Percentiles rank a stretch among this genome's conserved stretches.
phyloP scores from a whole-genome alignment of 2,329 filamentous ascomycete genomes.

The Paecilomyces variotii region DNA sequence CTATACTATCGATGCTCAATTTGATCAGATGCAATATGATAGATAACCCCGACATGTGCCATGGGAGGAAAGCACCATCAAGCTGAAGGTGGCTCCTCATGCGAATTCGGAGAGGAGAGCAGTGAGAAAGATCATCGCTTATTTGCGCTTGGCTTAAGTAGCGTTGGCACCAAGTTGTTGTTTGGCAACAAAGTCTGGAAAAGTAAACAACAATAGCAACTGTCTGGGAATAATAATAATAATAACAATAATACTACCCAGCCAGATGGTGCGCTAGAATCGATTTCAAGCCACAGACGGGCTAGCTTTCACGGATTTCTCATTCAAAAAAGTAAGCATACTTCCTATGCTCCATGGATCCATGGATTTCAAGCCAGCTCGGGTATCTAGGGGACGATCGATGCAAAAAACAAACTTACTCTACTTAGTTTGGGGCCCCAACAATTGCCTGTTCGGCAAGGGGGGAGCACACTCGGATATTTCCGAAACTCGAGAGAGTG shows the following conservation, averaged over 20 bases:
- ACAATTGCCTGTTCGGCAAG: background rate
- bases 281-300: background rate
- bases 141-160: background rate
- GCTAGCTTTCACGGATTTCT: background rate
- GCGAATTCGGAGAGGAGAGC: background rate
- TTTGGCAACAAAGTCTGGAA: background rate
- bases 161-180: background rate
- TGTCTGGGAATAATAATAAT: background rate
- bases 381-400: no score
- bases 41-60: background rate
- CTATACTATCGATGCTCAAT: background rate
- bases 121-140: background rate
- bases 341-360: background rate
- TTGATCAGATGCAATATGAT: background rate
- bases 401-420: no score
- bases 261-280: background rate
- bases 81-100: background rate
- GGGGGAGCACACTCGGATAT: background rate
- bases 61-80: background rate
- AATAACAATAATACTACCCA: no score
- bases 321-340: background rate
- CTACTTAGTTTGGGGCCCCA: no score
- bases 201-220: background rate
- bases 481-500: background rate
- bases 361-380: background rate